Base-by-base conservation (phyloP, 768 basidiomycete species). In the Mycena vulgaris region DNA sequence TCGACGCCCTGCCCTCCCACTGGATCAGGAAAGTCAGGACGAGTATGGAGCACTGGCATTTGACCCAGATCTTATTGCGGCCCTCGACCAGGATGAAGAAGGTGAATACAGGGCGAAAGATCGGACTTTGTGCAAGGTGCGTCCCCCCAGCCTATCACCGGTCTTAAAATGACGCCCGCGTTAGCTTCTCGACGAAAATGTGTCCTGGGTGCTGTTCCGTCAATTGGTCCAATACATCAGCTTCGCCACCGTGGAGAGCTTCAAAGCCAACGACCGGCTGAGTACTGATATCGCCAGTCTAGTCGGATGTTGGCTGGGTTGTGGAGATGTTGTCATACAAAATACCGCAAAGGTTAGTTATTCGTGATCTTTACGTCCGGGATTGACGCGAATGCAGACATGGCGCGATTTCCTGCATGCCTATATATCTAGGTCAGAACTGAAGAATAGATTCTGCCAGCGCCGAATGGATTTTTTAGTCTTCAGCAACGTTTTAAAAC, bases 301-400 rank as follows among this genome's bases (percentile, higher is more conserved):
- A 84, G 84, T 94, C 35, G 87, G 89, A 63, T 92, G 90, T 73
- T 96, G 94, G 93, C 83, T 93, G 9, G 89, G 90, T 6, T 94
- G 92, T 72, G 89, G 89, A 1, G 84, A 85, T 63, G 85, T 95
- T 21, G 74, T 90, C 19, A 86, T 92, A 8, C 86, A 75, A 27
- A 73, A 70, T 33, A 70, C 65, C 17, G 71, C 57, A 35, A 78
- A 75, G 76, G 79, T 79, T 69, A 68, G 78, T 73, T n/a, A 16
- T 33, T 45, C 17, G 16, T 42, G 14, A 23, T 11, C 25, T 30
- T 47, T 59, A 42, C 11, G 21, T n/a, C 45, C 53, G 49, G 58
- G 53, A 30, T 39, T 47, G 30, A 70, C 47, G 17, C 25, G 37
- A 57, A 64, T 64, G 31, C 57, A 39, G 35, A 55, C 88, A 40